phyloP scores from a whole-genome alignment of 257 asterid genomes.

The Solanum pennellii region DNA sequence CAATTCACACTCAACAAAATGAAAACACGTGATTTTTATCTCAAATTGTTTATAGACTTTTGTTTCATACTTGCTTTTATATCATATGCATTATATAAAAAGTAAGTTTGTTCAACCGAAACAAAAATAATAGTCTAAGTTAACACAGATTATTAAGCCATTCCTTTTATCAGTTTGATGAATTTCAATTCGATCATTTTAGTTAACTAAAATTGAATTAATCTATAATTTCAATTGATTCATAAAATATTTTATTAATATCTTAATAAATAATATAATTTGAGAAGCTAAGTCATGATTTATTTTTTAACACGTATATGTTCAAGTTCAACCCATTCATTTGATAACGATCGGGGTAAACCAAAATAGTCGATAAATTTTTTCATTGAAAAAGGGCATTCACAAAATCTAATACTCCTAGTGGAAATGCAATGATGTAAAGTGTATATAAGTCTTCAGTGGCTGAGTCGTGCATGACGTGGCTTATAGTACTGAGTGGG shows the following conservation, averaged over 20 bases:
- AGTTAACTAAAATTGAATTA: too few species aligned
- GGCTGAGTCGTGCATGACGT: conserved; percentile 13
- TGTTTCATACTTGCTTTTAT: neutral
- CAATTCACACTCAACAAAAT: neutral
- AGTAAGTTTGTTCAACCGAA: too few species aligned
- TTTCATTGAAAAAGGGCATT: neutral
- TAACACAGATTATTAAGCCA: neutral
- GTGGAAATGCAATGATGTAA: neutral
- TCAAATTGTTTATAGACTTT: neutral
- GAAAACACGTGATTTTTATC: neutral
- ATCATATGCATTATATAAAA: too few species aligned
- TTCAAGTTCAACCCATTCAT: too few species aligned
- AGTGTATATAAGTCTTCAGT: neutral
- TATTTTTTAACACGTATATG: too few species aligned
- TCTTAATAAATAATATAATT: too few species aligned
- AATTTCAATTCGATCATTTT: too few species aligned
- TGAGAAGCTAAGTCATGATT: too few species aligned
- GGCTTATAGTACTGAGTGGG: conserved; percentile 8
- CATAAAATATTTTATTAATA: too few species aligned
- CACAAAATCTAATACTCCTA: neutral
- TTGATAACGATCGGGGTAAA: too few species aligned
- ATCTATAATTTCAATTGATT: too few species aligned
- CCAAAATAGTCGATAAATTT: neutral
- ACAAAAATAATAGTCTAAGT: neutral
- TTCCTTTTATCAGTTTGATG: too few species aligned